phyloP scores from a whole-genome alignment of 805 yeast species.

The Metschnikowia corniflorae region DNA sequence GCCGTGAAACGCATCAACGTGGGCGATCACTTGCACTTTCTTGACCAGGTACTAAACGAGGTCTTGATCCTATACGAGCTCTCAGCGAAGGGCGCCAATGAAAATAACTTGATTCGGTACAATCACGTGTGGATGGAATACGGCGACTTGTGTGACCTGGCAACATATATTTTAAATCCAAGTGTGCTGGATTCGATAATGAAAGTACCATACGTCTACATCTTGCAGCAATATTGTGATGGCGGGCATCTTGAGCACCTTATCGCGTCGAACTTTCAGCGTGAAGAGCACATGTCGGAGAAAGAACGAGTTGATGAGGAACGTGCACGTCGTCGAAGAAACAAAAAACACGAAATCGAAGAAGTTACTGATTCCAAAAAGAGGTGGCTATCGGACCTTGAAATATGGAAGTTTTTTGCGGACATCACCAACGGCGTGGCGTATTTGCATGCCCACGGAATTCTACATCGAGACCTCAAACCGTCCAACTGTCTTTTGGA shows the following conservation, averaged over 20 bases:
- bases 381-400: constrained; percentile 47
- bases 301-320: constrained; percentile 28
- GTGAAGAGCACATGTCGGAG: constrained; percentile 21
- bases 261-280: constrained; percentile 23
- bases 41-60: constrained; percentile 69
- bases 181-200: background rate
- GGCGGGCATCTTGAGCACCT: constrained; percentile 84
- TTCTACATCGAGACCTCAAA: constrained; percentile 84
- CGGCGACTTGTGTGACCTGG: constrained; percentile 49
- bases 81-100: constrained; percentile 42
- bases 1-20: constrained; percentile 84
- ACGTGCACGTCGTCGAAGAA: constrained; percentile 21
- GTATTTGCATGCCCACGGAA: constrained; percentile 68
- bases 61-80: constrained; percentile 65
- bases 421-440: constrained; percentile 70
- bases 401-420: constrained; percentile 62
- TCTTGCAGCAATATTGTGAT: constrained; percentile 81
- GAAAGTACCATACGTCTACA: constrained; percentile 65
- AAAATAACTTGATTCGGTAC: constrained; percentile 67
- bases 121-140: constrained; percentile 92
- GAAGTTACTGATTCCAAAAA: background rate
- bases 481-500: constrained; percentile 82
- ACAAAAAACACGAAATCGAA: constrained; percentile 1
- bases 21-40: constrained; percentile 69
- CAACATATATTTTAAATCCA: constrained; percentile 23